phyloP scores from a whole-genome alignment of 345 rosid species.

The Sonneratia alba region DNA sequence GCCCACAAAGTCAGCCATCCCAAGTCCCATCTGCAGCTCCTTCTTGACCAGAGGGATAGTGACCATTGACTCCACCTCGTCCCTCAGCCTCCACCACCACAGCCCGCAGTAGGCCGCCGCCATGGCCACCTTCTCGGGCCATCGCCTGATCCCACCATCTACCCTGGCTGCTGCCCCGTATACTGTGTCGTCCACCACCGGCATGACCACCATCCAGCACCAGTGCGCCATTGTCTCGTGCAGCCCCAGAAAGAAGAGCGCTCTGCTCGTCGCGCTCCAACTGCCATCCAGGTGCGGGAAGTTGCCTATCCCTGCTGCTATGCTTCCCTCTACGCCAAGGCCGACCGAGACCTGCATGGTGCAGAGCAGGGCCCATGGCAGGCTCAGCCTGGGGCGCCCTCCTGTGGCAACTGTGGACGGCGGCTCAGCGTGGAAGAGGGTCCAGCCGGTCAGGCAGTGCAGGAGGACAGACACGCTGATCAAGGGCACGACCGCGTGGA shows the following conservation, averaged over 20 bases:
- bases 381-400: background rate
- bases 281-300: background rate
- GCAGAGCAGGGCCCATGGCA: conserved; percentile 18
- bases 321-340: conserved; percentile 13
- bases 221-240: conserved; percentile 18
- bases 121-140: conserved; percentile 13
- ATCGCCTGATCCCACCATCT: conserved; percentile 4
- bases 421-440: background rate
- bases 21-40: conserved; percentile 11
- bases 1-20: conserved; percentile 13
- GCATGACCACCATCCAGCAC: conserved; percentile 16
- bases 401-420: background rate
- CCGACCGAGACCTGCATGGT: conserved; percentile 9
- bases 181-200: conserved; percentile 19
- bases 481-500: conserved; percentile 9
- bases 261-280: conserved; percentile 5
- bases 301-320: conserved; percentile 9
- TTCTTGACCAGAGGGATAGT: conserved; percentile 17
- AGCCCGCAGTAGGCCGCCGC: conserved; percentile 11
- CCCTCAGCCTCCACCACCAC: conserved; percentile 26
- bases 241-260: conserved; percentile 15
- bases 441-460: conserved; percentile 12
- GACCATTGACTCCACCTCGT: conserved; percentile 18
- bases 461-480: conserved; percentile 13
- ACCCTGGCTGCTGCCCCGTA: conserved; percentile 6